Conservation (phyloP, 176 grass and related monocot genomes). For the Dendrocalamus sinicus region DNA sequence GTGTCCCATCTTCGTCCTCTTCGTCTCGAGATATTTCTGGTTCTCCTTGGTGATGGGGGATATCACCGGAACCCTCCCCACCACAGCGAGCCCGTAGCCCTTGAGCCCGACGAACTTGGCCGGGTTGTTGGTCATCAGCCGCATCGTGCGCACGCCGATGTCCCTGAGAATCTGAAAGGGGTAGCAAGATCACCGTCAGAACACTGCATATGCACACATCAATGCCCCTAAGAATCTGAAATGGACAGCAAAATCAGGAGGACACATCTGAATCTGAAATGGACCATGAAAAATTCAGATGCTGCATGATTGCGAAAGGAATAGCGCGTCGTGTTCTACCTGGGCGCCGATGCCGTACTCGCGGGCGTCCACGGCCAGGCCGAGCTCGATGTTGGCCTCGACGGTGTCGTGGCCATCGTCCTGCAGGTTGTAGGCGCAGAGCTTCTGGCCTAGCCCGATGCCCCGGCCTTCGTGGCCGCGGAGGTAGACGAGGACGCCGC, state of each 20-base stretch:
- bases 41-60: slow-evolving; percentile 92
- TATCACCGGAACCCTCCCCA: slow-evolving; percentile 83
- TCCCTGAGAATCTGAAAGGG: slow-evolving; percentile 70
- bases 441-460: slow-evolving; percentile 88
- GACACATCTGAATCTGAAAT: neutral
- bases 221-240: neutral
- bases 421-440: slow-evolving; percentile 89
- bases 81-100: slow-evolving; percentile 87
- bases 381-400: slow-evolving; percentile 91
- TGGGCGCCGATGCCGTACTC: slow-evolving; percentile 98
- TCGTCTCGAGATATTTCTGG: slow-evolving; percentile 91
- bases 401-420: slow-evolving; percentile 89
- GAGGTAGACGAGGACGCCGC: slow-evolving; percentile 85
- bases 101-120: slow-evolving; percentile 94
- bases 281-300: neutral
- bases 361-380: slow-evolving; percentile 78
- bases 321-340: slow-evolving; percentile 40
- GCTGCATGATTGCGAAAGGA: neutral
- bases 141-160: slow-evolving; percentile 87
- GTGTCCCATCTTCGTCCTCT: slow-evolving; percentile 91
- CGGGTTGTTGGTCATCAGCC: slow-evolving; percentile 93
- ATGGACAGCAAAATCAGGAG: neutral
- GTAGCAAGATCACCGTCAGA: neutral
- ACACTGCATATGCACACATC: neutral
- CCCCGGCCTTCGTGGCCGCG: slow-evolving; percentile 94